Evolutionary conservation across 2,329 filamentous ascomycete genomes (phyloP).

Genomic region (Trichoderma atroviride): DNA sequence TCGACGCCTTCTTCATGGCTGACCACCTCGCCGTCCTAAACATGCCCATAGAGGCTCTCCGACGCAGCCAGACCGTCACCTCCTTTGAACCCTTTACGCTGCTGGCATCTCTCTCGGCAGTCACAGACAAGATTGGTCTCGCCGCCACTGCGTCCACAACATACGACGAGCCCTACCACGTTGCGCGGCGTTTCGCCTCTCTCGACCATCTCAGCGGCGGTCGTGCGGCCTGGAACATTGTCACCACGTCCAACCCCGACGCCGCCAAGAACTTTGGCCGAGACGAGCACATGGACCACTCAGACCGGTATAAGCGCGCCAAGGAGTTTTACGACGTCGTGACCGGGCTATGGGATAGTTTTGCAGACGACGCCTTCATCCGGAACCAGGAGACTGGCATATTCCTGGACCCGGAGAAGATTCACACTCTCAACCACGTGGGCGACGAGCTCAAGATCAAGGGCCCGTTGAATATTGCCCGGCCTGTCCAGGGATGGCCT

Average conservation of each 20-base stretch:
- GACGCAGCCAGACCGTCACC: slow-evolving; percentile 60
- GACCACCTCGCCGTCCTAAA: slow-evolving; percentile 58
- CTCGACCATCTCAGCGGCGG: slow-evolving; percentile 56
- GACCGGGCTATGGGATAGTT: slow-evolving; percentile 56
- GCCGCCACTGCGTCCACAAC: slow-evolving; percentile 58
- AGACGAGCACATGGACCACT: slow-evolving; percentile 53
- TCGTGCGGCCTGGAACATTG: slow-evolving; percentile 57
- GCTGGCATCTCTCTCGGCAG: slow-evolving; percentile 51
- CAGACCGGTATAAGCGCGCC: slow-evolving; percentile 53
- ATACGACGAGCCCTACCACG: slow-evolving; percentile 57
- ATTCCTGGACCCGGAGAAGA: slow-evolving; percentile 54
- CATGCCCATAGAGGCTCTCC: slow-evolving; percentile 59
- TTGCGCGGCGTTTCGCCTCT: slow-evolving; percentile 56
- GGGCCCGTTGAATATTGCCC: slow-evolving; percentile 55
- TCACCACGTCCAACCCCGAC: slow-evolving; percentile 56
- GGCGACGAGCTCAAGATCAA: slow-evolving; percentile 47
- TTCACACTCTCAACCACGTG: slow-evolving; percentile 55
- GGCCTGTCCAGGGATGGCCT: slow-evolving; percentile 57
- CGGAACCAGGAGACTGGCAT: slow-evolving; percentile 51
- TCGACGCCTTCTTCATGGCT: slow-evolving; percentile 61
- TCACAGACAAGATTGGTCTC: slow-evolving; percentile 54
- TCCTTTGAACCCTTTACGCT: slow-evolving; percentile 60
- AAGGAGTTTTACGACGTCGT: slow-evolving; percentile 57
- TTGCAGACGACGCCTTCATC: slow-evolving; percentile 58
- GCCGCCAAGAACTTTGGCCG: slow-evolving; percentile 55